These are phyloP conservation scores for Pholiota molesta DNA, from an alignment of 768 basidiomycete genomes.

Conservation along the genomic window DNA sequence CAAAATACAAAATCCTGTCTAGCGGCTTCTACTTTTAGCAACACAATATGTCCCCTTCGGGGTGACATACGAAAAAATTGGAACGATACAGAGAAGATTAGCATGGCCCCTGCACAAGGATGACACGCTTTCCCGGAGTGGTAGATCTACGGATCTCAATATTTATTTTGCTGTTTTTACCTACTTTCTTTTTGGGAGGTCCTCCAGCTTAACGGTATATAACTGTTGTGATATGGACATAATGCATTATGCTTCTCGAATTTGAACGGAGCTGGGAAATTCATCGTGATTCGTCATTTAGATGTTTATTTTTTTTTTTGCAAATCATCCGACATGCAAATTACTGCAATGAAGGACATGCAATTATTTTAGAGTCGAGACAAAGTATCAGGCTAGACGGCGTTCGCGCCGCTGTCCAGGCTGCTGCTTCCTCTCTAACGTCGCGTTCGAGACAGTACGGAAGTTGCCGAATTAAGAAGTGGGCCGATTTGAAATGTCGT, in stretches of 20 bases:
- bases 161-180: slow-evolving; percentile 40
- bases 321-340: background rate
- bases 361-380: background rate
- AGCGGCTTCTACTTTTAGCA: background rate
- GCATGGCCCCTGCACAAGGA: slow-evolving; percentile 99
- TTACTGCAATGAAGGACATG: no score
- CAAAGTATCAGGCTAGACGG: background rate
- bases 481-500: slow-evolving; percentile 10
- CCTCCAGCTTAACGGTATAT: no score
- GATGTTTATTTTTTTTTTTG: background rate
- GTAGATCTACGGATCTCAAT: slow-evolving; percentile 65
- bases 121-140: slow-evolving; percentile 98
- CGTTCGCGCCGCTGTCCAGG: slow-evolving; percentile 6
- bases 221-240: no score
- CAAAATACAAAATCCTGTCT: slow-evolving; percentile 30
- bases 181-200: no score
- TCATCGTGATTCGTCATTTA: no score
- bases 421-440: background rate
- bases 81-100: slow-evolving; percentile 99
- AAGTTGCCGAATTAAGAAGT: slow-evolving; percentile 9
- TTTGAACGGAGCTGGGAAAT: no score
- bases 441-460: slow-evolving; percentile 5
- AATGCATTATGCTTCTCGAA: no score
- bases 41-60: slow-evolving; percentile 71
- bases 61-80: slow-evolving; percentile 98